Base-by-base conservation (phyloP, 768 basidiomycete genomes). In the Suillus variegatus region DNA sequence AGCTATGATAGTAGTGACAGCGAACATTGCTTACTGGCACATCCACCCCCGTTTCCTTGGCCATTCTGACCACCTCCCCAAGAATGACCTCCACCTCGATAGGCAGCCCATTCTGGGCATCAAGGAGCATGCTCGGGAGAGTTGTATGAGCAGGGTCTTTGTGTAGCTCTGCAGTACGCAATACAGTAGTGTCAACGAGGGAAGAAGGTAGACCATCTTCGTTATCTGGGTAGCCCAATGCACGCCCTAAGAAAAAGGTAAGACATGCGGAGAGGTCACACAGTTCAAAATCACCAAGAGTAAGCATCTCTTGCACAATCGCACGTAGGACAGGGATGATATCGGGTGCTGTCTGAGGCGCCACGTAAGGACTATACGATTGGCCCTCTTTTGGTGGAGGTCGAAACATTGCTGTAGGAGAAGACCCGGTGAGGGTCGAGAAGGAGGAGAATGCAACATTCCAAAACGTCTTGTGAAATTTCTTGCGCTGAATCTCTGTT, bases 11-110 rank as follows among this genome's bases (percentile, higher is more conserved):
- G 14, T 8, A 22, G 36, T 4, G 36, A 12, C 14, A 13, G 22
- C 18, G 16, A 22, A n/a, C 63, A 8, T 13, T n/a, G 74, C 84
- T 76, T 69, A 88, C 87, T 38, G 87, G 87, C 43, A 86, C 73
- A 14, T 79, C 72, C 5, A 88, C 80, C 10, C 78, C 76, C 28
- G 73, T 70, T 57, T 79, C 76, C 68, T 75, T 79, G 0, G 84
- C 88, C 77, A 86, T 77, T 51, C 85, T 74, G 25, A 88, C 84
- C 2, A 88, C 82, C 65, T 88, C 84, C 0, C 90, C 89, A 5
- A 90, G 65, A 49, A 90, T 86, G 14, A 83, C 86, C 71, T 90
- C 89, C 1, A 90, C 84, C 75, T 91, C 89, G 65, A 89, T 83
- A 46, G 89, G 87, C 62, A 78, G 79, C 3, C 82, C 84, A 57